Base-by-base conservation (phyloP, 1,139 yeast genomes). In the Zygoascus sp. region DNA sequence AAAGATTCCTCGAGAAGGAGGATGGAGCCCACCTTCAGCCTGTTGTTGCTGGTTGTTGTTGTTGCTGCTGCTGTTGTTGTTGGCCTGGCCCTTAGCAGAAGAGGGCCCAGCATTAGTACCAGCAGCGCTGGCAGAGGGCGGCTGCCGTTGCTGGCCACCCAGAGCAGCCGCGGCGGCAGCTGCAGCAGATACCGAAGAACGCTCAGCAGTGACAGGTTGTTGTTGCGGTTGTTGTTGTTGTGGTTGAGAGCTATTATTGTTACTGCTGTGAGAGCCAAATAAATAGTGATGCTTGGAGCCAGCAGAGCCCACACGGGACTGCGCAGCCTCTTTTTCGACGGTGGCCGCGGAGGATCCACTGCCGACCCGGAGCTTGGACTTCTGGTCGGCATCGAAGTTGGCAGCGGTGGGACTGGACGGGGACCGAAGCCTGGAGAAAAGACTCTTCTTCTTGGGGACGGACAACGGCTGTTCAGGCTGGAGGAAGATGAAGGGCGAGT, bases 351-450 rank as follows among this genome's bases (percentile, higher is more conserved):
- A n/a, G 3, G 37, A n/a, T 6, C 15, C 37, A 35, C 25, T 20
- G 3, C 27, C 39, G 25, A 35, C 16, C 7, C 39, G 39, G 25
- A 11, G 27, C 16, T 35, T 35, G 3, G 22, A 10, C 36, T 8
- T 41, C 25, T 47, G n/a, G n/a, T 51, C 20, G 42, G 49, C 25
- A 44, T 37, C 43, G 44, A 45, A 20, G 53, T 53, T 9, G 53
- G 57, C 13, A 56, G 56, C 32, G 10, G 41, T 20, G 20, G 64
- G 63, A 32, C 60, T 57, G 4, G 74, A 69, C 0, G 74, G 74
- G 2, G 74, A 70, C 19, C 75, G 62, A 43, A 70, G 57, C 34
- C 73, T 55, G 42, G 70, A 57, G 7, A 68, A 45, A 44, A 61
- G 49, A 20, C 55, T 50, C 35, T 42, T 45, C 32, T 54, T 53